Evolutionary conservation across 2,329 filamentous ascomycete species (phyloP).

Genomic region (Colletotrichum sp.): DNA sequence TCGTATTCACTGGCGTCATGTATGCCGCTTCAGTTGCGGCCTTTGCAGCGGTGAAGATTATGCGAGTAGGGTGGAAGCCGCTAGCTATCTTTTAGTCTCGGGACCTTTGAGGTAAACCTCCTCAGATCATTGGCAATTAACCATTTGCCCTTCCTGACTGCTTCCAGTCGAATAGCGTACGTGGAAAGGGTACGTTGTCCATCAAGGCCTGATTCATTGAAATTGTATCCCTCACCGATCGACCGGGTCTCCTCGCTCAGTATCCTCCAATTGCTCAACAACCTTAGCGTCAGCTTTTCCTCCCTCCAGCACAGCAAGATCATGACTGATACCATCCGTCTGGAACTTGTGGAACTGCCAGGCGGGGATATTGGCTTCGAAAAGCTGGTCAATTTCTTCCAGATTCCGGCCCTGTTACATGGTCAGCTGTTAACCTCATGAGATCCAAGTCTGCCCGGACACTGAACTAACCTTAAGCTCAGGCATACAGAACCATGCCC

Average conservation of each 20-base stretch:
- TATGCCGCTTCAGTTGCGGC: slow-evolving; percentile 62
- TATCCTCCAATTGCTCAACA: neutral
- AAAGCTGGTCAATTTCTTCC: neutral
- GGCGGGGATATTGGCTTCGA: neutral
- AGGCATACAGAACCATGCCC: neutral
- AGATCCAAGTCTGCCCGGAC: too few species aligned
- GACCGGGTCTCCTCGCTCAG: neutral
- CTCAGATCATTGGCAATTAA: too few species aligned
- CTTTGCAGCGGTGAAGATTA: slow-evolving; percentile 64
- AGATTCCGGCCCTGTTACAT: neutral
- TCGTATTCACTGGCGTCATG: slow-evolving; percentile 67
- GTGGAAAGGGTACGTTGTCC: too few species aligned
- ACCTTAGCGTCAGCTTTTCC: accelerated
- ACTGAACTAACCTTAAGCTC: neutral
- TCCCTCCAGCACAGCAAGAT: neutral
- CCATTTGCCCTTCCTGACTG: too few species aligned
- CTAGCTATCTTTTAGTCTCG: neutral
- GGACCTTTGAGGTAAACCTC: too few species aligned
- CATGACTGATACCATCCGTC: neutral
- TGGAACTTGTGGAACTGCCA: neutral
- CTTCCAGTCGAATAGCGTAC: too few species aligned
- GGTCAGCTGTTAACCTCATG: neutral
- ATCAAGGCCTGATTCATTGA: too few species aligned
- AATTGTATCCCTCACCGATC: too few species aligned
- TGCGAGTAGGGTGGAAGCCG: slow-evolving; percentile 17